Conservation (phyloP, 805 yeast species). For the Wickerhamiella alocasiicola region DNA sequence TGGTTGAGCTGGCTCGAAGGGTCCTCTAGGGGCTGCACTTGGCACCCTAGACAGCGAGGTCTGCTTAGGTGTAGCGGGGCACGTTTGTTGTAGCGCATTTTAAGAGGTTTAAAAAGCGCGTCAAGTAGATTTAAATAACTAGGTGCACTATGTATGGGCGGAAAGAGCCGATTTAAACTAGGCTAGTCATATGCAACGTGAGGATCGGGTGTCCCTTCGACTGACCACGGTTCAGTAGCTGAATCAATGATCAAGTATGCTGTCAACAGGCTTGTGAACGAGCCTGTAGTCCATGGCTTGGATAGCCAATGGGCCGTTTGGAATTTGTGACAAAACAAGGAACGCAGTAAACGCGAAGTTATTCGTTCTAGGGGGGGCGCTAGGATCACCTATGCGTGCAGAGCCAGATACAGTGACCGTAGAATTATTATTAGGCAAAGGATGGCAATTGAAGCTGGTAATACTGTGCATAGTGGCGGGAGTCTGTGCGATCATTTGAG, state of each 20-base stretch:
- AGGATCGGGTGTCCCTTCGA: no score
- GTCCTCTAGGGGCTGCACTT: no score
- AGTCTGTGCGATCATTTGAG: conserved; percentile 26
- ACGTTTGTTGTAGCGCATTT: no score
- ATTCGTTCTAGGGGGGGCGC: conserved; percentile 15
- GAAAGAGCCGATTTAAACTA: no score
- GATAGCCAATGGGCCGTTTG: conserved; percentile 8
- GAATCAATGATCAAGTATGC: conserved; percentile 5
- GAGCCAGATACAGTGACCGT: conserved; percentile 27
- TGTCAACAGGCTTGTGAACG: conserved; percentile 24
- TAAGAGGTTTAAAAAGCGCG: not conserved
- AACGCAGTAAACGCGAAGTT: conserved; percentile 27
- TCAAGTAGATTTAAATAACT: not conserved
- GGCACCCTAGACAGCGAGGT: no score
- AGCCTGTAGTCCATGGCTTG: conserved; percentile 28
- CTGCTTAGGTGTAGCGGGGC: no score
- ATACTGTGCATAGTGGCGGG: conserved; percentile 29
- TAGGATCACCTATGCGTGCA: conserved; percentile 24
- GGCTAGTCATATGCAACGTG: no score
- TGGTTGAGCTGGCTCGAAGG: no score
- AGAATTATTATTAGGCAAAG: conserved; percentile 26
- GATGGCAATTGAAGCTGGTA: conserved; percentile 29
- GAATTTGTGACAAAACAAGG: conserved; percentile 16
- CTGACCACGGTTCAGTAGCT: no score
- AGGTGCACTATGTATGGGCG: no score